These are phyloP conservation scores for Penstemon barbatus DNA, from an alignment of 257 asterid genomes.

Conservation along the genomic window DNA sequence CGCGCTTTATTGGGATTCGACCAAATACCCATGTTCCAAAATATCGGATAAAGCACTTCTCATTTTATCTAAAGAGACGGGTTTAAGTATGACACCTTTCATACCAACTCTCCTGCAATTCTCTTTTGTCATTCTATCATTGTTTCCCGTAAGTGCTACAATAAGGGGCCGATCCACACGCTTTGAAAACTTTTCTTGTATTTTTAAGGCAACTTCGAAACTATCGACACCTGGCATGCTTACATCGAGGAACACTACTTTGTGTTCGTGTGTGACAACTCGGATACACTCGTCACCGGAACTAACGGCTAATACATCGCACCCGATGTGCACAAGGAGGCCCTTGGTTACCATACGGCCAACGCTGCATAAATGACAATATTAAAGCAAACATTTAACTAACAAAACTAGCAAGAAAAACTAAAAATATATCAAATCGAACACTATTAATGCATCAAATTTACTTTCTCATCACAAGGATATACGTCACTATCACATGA, in stretches of 20 bases:
- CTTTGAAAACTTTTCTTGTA: slow-evolving; percentile 69
- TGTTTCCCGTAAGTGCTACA: slow-evolving; percentile 68
- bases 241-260: slow-evolving; percentile 66
- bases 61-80: slow-evolving; percentile 86
- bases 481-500: too few species aligned
- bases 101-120: slow-evolving; percentile 81
- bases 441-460: too few species aligned
- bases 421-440: too few species aligned
- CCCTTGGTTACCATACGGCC: slow-evolving; percentile 89
- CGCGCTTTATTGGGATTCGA: slow-evolving; percentile 44
- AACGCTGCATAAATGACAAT: slow-evolving; percentile 45
- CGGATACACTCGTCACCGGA: slow-evolving; percentile 82
- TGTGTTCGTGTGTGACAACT: slow-evolving; percentile 65
- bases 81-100: slow-evolving; percentile 82
- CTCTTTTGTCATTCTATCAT: slow-evolving; percentile 66
- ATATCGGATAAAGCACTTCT: slow-evolving; percentile 74
- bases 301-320: slow-evolving; percentile 68
- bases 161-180: slow-evolving; percentile 62
- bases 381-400: too few species aligned
- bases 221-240: slow-evolving; percentile 58
- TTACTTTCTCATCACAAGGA: too few species aligned
- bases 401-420: too few species aligned
- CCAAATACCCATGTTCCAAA: slow-evolving; percentile 65
- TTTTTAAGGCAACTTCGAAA: slow-evolving; percentile 58
- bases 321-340: slow-evolving; percentile 83